Base-by-base conservation (phyloP, 2,329 filamentous ascomycete genomes). In the Fusarium liriodendri region DNA sequence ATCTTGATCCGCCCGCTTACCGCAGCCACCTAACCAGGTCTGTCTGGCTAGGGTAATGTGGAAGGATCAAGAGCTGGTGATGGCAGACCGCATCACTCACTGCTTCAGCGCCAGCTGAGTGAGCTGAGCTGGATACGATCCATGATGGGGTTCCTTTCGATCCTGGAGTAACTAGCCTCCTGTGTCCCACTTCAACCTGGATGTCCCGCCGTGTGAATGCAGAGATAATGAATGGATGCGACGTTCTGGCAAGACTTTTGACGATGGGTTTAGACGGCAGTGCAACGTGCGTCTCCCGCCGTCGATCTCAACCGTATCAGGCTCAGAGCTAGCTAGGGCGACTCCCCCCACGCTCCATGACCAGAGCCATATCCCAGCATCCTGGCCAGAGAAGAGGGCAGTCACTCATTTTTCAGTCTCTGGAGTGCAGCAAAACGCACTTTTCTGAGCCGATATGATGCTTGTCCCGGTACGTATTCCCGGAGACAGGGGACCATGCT, bases 271-370 rank as follows among this genome's bases (percentile, higher is more conserved):
- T 52, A 38, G 45, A 52, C 32, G 42, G 27, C 42, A 20, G 60
- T 62, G 60, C 47, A 63, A 42, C 47, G n/a, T 57, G 61, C 61
- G 35, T 54, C 61, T 64, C 35, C 50, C 47, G 50, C 22, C 14
- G 61, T 64, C 50, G 47, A 64, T 64, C 61, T 20, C 60, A 54
- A 29, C 60, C 50, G 45, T 62, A 62, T 54, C 60, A 62, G 60
- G 22, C 38, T 13, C 33, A 29, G 29, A 40, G 61, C 35, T 55
- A 63, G 61, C 61, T 63, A 63, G 42, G 47, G 16, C 61, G 47
- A 63, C 61, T 55, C 61, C 61, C 57, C 61, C 61, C 61, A 55
- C 61, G 61, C 55, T 50, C 45, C 27, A 52, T 52, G 25, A 16
- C 47, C 16, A 52, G 47, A 29, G 45, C 25, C 25, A 50, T 50